Percentiles rank a stretch among this genome's conserved stretches.
Evolutionary conservation across 2,329 filamentous ascomycete genomes (phyloP).

Genomic region (Alternaria arborescens): DNA sequence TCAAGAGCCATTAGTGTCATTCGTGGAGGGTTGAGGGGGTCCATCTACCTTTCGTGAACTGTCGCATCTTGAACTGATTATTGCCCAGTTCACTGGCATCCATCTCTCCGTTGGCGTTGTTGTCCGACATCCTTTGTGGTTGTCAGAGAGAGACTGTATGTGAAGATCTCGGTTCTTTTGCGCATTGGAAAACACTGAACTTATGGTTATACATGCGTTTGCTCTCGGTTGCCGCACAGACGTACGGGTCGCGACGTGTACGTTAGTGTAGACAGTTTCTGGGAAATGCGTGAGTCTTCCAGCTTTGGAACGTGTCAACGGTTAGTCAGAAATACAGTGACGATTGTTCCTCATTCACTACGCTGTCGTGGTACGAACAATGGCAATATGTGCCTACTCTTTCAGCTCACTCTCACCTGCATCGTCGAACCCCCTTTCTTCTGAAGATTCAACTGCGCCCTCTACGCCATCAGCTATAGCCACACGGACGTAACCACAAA

Average conservation of each 20-base stretch:
- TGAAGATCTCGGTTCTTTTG: not conserved
- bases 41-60: not conserved
- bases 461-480: not conserved
- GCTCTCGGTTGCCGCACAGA: not conserved
- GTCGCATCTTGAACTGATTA: not conserved
- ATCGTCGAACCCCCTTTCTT: not conserved
- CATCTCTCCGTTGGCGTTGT: not conserved
- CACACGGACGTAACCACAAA: not conserved
- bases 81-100: not conserved
- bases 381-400: not conserved
- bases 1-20: no score
- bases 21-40: no score
- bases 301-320: not conserved
- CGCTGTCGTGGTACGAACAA: not conserved
- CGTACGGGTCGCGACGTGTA: not conserved
- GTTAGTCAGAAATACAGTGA: not conserved
- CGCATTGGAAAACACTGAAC: not conserved
- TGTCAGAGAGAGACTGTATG: not conserved
- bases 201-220: not conserved
- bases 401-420: not conserved
- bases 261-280: not conserved
- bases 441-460: not conserved
- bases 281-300: not conserved
- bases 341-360: not conserved
- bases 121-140: not conserved